These are phyloP conservation scores for Arthrobotrys entomopaga DNA, from an alignment of 2,329 filamentous ascomycete genomes.

Conservation along the genomic window DNA sequence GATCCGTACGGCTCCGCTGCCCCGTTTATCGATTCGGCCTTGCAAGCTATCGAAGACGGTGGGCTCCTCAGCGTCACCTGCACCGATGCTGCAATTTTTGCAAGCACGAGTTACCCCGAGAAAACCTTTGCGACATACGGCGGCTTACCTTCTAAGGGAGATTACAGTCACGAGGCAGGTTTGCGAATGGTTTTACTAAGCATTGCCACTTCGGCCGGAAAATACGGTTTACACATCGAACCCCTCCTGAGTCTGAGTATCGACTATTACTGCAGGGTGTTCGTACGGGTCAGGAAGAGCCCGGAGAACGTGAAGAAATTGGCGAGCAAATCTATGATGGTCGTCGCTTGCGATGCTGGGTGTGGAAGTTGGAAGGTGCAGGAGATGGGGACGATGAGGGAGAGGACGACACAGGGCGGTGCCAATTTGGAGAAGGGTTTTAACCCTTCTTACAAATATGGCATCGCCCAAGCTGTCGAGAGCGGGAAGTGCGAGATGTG, in stretches of 20 bases:
- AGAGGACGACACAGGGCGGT: constrained; percentile 61
- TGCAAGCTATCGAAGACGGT: constrained; percentile 83
- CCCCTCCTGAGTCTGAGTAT: constrained; percentile 92
- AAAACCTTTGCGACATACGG: constrained; percentile 96
- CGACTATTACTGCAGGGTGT: constrained; percentile 92
- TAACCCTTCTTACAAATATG: constrained; percentile 75
- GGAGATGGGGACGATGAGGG: constrained; percentile 75
- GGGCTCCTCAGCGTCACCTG: constrained; percentile 94
- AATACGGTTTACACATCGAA: constrained; percentile 88
- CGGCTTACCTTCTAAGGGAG: constrained; percentile 84
- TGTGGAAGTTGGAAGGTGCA: constrained; percentile 94
- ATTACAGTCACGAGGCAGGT: constrained; percentile 87
- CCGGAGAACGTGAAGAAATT: constrained; percentile 89
- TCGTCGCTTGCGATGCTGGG: constrained; percentile 88
- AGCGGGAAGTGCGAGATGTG: constrained; percentile 81
- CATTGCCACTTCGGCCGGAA: constrained; percentile 80
- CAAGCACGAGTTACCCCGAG: constrained; percentile 91
- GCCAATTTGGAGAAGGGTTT: constrained; percentile 62
- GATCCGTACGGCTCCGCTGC: constrained; percentile 96
- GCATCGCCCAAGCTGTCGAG: constrained; percentile 73
- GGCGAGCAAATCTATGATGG: constrained; percentile 88
- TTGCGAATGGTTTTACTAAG: constrained; percentile 85
- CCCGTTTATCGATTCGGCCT: constrained; percentile 88
- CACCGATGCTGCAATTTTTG: constrained; percentile 94
- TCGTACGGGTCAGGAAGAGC: constrained; percentile 81